These are phyloP conservation scores for Suhomyces taliae DNA, from an alignment of 1,139 yeast species.

Conservation along the genomic window DNA sequence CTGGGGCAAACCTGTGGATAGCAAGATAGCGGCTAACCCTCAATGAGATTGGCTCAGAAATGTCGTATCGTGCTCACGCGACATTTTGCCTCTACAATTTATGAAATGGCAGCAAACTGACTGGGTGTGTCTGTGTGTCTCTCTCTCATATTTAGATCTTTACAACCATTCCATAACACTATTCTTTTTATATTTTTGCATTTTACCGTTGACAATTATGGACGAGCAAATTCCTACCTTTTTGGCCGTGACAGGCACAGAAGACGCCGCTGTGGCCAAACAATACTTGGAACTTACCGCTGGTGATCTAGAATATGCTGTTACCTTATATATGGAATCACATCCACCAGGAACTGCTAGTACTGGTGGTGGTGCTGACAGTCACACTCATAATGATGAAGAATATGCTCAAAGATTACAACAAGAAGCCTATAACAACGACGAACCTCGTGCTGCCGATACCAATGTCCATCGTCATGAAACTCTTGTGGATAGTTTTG, in stretches of 20 bases:
- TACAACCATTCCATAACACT: neutral
- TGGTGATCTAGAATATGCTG: constrained; percentile 80
- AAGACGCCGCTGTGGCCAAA: constrained; percentile 67
- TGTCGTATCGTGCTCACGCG: neutral
- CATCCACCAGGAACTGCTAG: constrained; percentile 27
- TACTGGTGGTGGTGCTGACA: neutral
- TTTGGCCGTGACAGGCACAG: constrained; percentile 79
- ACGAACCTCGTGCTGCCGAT: constrained; percentile 59
- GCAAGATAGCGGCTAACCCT: too few relatives aligned
- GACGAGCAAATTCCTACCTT: constrained; percentile 68
- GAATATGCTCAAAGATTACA: constrained; percentile 66
- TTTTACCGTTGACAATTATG: constrained; percentile 21
- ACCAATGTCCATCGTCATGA: constrained; percentile 82
- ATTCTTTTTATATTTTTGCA: too few relatives aligned
- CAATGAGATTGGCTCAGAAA: neutral
- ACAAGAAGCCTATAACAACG: constrained; percentile 53
- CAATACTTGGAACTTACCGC: constrained; percentile 81
- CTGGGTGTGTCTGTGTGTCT: too few relatives aligned
- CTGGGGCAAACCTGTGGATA: neutral
- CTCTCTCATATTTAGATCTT: too few relatives aligned
- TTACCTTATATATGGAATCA: constrained; percentile 74
- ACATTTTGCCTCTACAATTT: neutral
- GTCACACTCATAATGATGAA: constrained; percentile 37
- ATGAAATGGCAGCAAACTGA: too few relatives aligned
- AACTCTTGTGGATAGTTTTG: constrained; percentile 56